phyloP scores from a whole-genome alignment of 2,329 filamentous ascomycete genomes.

The Seiridium cupressi region DNA sequence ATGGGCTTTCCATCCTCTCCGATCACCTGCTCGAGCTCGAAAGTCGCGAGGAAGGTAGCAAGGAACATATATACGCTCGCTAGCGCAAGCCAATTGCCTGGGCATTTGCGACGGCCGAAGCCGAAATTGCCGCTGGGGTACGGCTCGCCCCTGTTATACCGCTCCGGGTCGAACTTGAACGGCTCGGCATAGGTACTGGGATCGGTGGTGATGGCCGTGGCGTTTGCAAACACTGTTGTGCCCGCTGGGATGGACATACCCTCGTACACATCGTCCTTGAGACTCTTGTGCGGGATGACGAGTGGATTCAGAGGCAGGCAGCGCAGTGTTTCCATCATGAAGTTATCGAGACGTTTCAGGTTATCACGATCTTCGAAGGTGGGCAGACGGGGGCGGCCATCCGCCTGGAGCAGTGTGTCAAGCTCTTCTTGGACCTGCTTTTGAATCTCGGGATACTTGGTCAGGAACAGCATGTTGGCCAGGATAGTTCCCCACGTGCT shows the following conservation, averaged over 20 bases:
- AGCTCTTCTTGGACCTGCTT: constrained; percentile 9
- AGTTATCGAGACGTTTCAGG: constrained; percentile 27
- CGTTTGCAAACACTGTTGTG: constrained; percentile 39
- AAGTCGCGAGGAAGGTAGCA: constrained; percentile 35
- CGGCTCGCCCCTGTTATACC: constrained; percentile 42
- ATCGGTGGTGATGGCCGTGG: constrained; percentile 43
- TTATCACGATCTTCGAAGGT: constrained; percentile 27
- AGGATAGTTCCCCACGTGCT: constrained; percentile 42
- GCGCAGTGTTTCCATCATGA: constrained; percentile 29
- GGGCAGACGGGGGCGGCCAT: constrained; percentile 25
- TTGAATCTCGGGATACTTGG: constrained; percentile 10
- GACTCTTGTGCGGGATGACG: constrained; percentile 42
- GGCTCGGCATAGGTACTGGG: constrained; percentile 37
- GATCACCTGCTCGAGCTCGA: constrained; percentile 30
- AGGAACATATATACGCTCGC: constrained; percentile 40
- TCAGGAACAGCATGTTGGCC: constrained; percentile 10
- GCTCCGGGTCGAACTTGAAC: constrained; percentile 43
- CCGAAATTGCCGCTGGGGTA: constrained; percentile 47
- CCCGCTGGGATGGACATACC: constrained; percentile 58
- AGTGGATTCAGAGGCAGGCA: constrained; percentile 29
- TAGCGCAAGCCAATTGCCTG: constrained; percentile 48
- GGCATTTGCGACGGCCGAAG: constrained; percentile 50
- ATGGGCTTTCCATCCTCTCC: constrained; percentile 28
- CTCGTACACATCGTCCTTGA: constrained; percentile 43
- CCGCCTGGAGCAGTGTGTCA: constrained; percentile 23